A percentile compares a stretch with the other conserved stretches of the same genome.
These are phyloP conservation scores for Colletotrichum lindemuthianum DNA, from an alignment of 2,329 filamentous ascomycete species.

Conservation along the genomic window DNA sequence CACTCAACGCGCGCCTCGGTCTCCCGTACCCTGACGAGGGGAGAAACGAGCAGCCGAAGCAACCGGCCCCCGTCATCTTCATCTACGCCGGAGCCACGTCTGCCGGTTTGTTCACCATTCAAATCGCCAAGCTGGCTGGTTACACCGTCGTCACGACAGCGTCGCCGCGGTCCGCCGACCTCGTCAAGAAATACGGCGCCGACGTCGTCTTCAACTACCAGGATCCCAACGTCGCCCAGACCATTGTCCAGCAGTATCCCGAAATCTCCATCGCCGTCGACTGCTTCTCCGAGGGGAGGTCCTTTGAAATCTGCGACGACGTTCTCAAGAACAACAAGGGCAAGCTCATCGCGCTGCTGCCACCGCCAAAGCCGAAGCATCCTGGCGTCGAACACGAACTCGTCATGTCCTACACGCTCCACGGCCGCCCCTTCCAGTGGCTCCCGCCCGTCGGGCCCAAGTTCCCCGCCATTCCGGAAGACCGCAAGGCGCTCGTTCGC, in stretches of 20 bases:
- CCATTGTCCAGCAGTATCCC: conserved; percentile 33
- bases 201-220: conserved; percentile 58
- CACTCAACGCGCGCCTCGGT: conserved; percentile 39
- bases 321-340: conserved; percentile 41
- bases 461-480: conserved; percentile 41
- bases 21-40: conserved; percentile 36
- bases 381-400: conserved; percentile 38
- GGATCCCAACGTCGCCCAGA: conserved; percentile 1
- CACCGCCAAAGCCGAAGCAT: conserved; percentile 36
- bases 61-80: conserved; percentile 33
- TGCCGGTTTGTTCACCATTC: conserved; percentile 27
- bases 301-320: conserved; percentile 40
- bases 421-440: conserved; percentile 41
- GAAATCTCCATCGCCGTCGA: conserved; percentile 43
- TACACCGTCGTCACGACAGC: conserved; percentile 26
- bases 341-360: conserved; percentile 42
- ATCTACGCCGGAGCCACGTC: conserved; percentile 42
- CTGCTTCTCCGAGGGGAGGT: conserved; percentile 44
- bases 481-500: conserved; percentile 38
- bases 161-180: conserved; percentile 46
- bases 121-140: conserved; percentile 18
- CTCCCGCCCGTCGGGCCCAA: conserved; percentile 42
- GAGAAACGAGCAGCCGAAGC: not conserved
- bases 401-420: conserved; percentile 41
- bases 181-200: conserved; percentile 55